A percentile compares a stretch with the other conserved stretches of the same genome.
Evolutionary conservation across 805 yeast genomes (phyloP).

Genomic region (Cephaloascus albidus): DNA sequence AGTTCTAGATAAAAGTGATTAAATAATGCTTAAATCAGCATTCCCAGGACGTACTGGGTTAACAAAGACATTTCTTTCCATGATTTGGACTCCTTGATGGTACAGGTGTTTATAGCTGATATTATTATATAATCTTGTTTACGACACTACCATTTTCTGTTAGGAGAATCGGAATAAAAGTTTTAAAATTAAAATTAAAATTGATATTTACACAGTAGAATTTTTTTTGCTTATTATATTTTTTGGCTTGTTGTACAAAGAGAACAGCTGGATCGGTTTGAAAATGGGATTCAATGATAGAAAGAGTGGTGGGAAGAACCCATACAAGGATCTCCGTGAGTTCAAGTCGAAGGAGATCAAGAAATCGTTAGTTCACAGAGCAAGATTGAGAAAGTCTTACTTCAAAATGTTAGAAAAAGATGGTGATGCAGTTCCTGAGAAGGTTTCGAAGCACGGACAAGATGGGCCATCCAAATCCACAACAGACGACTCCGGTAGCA

Average conservation of each 20-base stretch:
- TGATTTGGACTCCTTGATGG: no score
- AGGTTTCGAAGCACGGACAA: slow-evolving; percentile 6
- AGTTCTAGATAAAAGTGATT: no score
- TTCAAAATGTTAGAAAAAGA: slow-evolving; percentile 71
- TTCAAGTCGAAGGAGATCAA: slow-evolving; percentile 57
- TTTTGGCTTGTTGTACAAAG: no score
- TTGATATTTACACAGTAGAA: no score
- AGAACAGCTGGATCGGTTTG: neutral
- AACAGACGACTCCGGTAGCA: slow-evolving; percentile 1
- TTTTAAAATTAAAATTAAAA: no score
- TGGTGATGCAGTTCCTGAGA: slow-evolving; percentile 47
- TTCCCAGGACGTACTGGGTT: no score
- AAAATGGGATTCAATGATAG: neutral
- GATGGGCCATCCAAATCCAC: slow-evolving; percentile 2
- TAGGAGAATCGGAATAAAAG: no score
- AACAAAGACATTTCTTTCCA: no score
- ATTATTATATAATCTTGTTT: no score
- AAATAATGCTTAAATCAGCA: no score
- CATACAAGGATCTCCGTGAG: slow-evolving; percentile 25
- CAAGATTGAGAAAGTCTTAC: slow-evolving; percentile 73
- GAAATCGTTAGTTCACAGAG: slow-evolving; percentile 66
- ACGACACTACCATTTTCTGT: no score
- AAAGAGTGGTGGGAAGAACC: slow-evolving; percentile 8
- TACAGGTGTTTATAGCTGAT: no score
- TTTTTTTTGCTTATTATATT: neutral